Conservation (phyloP, 106 monocot genomes). For the Amphibolis antarctica region DNA sequence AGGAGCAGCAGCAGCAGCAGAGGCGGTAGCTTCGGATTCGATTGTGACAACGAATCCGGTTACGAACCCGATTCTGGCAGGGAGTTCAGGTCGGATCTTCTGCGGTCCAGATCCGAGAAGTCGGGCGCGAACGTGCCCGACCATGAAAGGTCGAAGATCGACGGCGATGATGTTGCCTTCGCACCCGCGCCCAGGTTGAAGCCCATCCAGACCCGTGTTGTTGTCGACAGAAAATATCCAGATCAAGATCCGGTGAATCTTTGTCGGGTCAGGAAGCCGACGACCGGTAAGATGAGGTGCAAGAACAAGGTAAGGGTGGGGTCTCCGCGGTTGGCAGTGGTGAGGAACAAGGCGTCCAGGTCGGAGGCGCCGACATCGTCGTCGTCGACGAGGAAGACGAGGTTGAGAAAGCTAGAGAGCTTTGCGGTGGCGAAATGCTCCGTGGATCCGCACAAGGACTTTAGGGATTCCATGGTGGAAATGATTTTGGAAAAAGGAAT, state of each 20-base stretch:
- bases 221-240: not conserved
- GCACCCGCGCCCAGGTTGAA: not conserved
- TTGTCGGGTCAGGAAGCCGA: not conserved
- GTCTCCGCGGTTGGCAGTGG: conserved; percentile 19
- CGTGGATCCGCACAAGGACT: conserved; percentile 51
- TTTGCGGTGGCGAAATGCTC: conserved; percentile 60
- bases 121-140: not conserved
- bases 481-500: conserved; percentile 61
- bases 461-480: conserved; percentile 82
- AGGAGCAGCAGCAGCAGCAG: conserved; percentile 1
- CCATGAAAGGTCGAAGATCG: too few relatives aligned
- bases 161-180: too few relatives aligned
- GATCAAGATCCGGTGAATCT: not conserved
- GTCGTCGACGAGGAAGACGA: not conserved
- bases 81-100: conserved; percentile 5
- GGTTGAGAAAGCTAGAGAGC: conserved; percentile 29
- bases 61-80: conserved; percentile 2
- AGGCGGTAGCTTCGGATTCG: not conserved
- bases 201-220: conserved; percentile 3
- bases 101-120: conserved; percentile 5
- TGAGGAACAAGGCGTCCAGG: not conserved
- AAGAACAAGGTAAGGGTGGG: conserved; percentile 23
- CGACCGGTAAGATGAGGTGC: conserved; percentile 1
- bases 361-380: not conserved
- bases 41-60: not conserved